Evolutionary conservation across 495 filamentous ascomycete genomes (phyloP).

Genomic region (Penicillium arizonense): DNA sequence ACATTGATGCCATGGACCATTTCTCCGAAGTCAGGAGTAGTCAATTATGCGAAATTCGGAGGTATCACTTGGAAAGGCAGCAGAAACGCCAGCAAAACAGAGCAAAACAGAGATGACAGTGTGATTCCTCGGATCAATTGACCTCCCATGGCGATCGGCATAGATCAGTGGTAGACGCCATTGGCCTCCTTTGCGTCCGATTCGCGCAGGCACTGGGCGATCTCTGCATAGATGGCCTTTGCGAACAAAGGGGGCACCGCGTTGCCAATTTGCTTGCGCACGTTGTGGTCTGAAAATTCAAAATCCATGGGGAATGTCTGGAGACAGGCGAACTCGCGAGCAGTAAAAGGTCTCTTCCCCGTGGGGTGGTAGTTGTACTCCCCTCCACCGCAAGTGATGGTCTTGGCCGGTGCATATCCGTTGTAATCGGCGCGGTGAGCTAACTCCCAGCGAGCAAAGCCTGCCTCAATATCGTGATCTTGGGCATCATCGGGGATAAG

Average conservation of each 20-base stretch:
- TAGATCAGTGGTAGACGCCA: neutral
- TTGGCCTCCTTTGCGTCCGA: conserved; percentile 47
- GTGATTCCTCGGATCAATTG: too few relatives aligned
- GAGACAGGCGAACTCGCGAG: conserved; percentile 71
- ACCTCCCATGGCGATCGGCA: too few relatives aligned
- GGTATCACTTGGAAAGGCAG: too few relatives aligned
- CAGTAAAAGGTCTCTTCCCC: conserved; percentile 64
- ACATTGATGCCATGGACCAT: too few relatives aligned
- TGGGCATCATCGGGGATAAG: conserved; percentile 38
- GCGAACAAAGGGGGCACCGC: conserved; percentile 73
- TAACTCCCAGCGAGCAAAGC: conserved; percentile 15
- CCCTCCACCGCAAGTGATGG: conserved; percentile 70
- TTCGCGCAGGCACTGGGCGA: conserved; percentile 54
- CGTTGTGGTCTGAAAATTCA: conserved; percentile 46
- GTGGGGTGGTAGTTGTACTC: conserved; percentile 66
- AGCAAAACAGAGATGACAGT: too few relatives aligned
- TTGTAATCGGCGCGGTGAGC: conserved; percentile 31
- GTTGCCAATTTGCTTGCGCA: conserved; percentile 81
- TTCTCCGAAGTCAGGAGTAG: too few relatives aligned
- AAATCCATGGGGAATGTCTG: conserved; percentile 72
- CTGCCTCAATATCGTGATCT: conserved; percentile 45
- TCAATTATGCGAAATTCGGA: too few relatives aligned
- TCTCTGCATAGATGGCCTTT: conserved; percentile 54
- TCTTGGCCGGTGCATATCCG: conserved; percentile 49
- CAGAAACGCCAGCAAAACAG: too few relatives aligned